Conservation (phyloP, 1,284 basidiomycete species). For the Kwoniella shivajii region DNA sequence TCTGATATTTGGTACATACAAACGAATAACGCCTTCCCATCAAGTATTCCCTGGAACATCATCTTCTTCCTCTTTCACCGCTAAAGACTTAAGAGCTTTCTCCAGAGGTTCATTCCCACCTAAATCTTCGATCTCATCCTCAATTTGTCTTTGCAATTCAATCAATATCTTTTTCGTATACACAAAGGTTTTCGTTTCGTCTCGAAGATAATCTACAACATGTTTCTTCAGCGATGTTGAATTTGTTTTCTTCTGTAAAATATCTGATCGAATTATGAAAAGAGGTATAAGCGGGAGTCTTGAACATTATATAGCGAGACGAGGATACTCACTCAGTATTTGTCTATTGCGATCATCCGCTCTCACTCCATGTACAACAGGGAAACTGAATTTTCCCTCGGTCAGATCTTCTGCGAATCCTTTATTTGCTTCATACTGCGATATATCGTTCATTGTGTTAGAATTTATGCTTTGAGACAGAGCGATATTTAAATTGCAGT, state of each 20-base stretch:
- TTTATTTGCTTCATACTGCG: conserved; percentile 84
- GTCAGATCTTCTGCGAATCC: conserved; percentile 93
- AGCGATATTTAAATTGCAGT: not conserved
- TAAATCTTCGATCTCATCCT: conserved; percentile 46
- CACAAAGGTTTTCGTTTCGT: conserved; percentile 72
- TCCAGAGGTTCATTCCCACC: conserved; percentile 50
- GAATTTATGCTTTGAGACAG: not conserved
- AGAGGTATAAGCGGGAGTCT: not conserved
- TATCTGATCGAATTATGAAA: conserved; percentile 59
- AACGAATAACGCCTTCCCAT: too few species aligned
- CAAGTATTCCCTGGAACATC: too few species aligned
- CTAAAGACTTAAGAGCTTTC: conserved; percentile 39
- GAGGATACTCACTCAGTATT: conserved; percentile 69
- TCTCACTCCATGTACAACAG: conserved; percentile 84
- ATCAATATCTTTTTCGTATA: conserved; percentile 69
- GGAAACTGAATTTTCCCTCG: conserved; percentile 96
- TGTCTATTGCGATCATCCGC: conserved; percentile 72
- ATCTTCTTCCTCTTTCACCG: conserved; percentile 4
- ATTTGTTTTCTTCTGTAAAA: conserved; percentile 81
- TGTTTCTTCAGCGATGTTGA: conserved; percentile 77
- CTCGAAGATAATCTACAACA: conserved; percentile 72
- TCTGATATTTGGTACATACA: too few species aligned
- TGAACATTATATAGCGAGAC: not conserved
- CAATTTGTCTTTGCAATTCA: conserved; percentile 58
- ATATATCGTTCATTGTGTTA: not conserved